Evolutionary conservation across 306 rosid genomes (phyloP).

Genomic region (Rosa persica): DNA sequence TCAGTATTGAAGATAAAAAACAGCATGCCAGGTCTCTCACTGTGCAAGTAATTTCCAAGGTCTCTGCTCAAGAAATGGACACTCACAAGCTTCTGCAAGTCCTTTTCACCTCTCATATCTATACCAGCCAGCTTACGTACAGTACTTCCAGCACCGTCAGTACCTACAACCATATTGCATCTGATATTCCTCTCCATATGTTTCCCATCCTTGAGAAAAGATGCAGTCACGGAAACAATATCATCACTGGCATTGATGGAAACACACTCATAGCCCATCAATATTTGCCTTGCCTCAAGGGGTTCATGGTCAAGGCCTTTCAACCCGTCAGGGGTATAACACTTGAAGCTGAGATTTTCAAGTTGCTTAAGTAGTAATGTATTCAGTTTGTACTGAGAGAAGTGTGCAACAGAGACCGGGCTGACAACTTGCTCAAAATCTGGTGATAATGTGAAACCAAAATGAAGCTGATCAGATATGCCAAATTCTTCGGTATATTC

Average conservation of each 20-base stretch:
- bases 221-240: slow-evolving; percentile 51
- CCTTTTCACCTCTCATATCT: no score
- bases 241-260: slow-evolving; percentile 52
- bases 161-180: no score
- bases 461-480: slow-evolving; percentile 19
- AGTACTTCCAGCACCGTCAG: no score
- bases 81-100: no score
- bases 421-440: slow-evolving; percentile 77
- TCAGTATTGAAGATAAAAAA: slow-evolving; percentile 85
- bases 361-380: slow-evolving; percentile 65
- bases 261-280: slow-evolving; percentile 81
- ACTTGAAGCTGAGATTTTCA: slow-evolving; percentile 58
- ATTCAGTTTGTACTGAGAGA: slow-evolving; percentile 78
- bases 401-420: slow-evolving; percentile 86
- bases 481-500: not conserved
- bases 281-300: slow-evolving; percentile 48
- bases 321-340: slow-evolving; percentile 38
- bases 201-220: slow-evolving; percentile 56
- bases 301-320: slow-evolving; percentile 32
- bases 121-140: no score
- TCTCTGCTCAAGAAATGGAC: slow-evolving; percentile 61
- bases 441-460: slow-evolving; percentile 41
- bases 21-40: slow-evolving; percentile 91
- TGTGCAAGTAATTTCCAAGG: slow-evolving; percentile 83
- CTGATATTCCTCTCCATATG: slow-evolving; percentile 31